Conservation (phyloP, 768 basidiomycete species). For the Coprinellus micaceus region DNA sequence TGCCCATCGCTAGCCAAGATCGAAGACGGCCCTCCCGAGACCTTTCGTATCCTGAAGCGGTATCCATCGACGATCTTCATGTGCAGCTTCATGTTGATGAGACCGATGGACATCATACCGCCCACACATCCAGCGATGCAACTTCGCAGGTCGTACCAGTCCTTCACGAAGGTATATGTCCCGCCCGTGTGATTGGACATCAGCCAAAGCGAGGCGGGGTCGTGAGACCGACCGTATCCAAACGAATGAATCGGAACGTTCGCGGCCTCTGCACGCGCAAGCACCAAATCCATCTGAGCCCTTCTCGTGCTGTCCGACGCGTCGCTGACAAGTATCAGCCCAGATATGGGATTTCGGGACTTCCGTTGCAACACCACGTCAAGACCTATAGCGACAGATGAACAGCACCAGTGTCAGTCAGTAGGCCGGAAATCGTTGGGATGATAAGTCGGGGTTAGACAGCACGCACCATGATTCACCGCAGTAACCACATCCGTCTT, state of each 20-base stretch:
- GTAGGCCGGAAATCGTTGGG: too few species aligned
- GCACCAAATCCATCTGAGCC: constrained; percentile 97
- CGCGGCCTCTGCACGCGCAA: constrained; percentile 94
- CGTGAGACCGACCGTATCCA: constrained; percentile 95
- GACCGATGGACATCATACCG: constrained; percentile 93
- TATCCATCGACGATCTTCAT: constrained; percentile 88
- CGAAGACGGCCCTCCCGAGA: constrained; percentile 83
- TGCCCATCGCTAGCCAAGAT: constrained; percentile 90
- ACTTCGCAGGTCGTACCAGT: constrained; percentile 93
- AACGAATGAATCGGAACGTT: constrained; percentile 96
- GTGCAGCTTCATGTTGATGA: constrained; percentile 92
- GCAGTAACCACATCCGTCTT: constrained; percentile 97
- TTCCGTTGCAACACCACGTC: constrained; percentile 95
- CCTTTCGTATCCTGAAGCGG: constrained; percentile 91
- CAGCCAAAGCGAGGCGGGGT: constrained; percentile 96
- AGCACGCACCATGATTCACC: constrained; percentile 80
- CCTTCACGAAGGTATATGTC: constrained; percentile 96
- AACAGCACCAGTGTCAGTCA: background rate
- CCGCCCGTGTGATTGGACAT: constrained; percentile 98
- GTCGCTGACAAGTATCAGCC: constrained; percentile 91
- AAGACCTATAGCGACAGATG: constrained; percentile 51
- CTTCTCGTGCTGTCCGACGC: constrained; percentile 88
- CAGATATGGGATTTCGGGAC: constrained; percentile 82
- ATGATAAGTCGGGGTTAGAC: background rate
- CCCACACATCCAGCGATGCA: constrained; percentile 93